Evolutionary conservation across 805 yeast genomes (phyloP), one percentile per base, ranked within the genome.

Genomic region (Cyberlindnera mycetangii): DNA sequence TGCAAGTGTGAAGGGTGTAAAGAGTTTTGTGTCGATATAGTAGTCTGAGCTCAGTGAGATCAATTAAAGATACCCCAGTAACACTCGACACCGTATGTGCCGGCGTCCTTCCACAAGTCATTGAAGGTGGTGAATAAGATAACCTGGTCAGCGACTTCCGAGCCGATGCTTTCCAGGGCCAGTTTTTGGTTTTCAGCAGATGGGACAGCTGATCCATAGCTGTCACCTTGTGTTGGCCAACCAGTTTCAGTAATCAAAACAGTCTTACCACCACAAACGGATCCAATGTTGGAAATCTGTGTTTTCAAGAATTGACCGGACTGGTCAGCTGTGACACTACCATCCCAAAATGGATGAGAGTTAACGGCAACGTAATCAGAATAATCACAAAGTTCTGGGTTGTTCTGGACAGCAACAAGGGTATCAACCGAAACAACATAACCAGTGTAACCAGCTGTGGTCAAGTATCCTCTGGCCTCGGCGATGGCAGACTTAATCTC

Each of bases 291-390:
- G 5, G 66, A 50, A 37, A 80, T 75, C 55, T 79, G 83, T 17
- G 55, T 51, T 51, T 66, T 53, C 47, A 81, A 64, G 75, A 76
- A 81, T 4, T 75, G 41, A 37, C 85, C 87, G 1, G 84, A 65
- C 49, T 76, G 63, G 5, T 66, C 62, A 18, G 87, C 78, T 22
- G 59, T 60, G 17, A 74, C 75, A 20, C 64, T 58, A 45, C 83
- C 83, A 54, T 76, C 81, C 76, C 81, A 81, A 69, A 65, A 81
- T 38, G 88, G 83, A 61, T 81, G 87, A 39, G 78, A 74, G 66
- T 81, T 81, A 35, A 79, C 85, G 11, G 86, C 85, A 52, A 80
- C 66, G 62, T 76, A 80, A 61, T 81, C 87, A 20, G 81, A 74
- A 45, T 70, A 67, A 21, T 69, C 70, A 66, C 87, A 81, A 49